phyloP scores from a whole-genome alignment of 352 stramenopile species.

The Aphanomyces astaci region DNA sequence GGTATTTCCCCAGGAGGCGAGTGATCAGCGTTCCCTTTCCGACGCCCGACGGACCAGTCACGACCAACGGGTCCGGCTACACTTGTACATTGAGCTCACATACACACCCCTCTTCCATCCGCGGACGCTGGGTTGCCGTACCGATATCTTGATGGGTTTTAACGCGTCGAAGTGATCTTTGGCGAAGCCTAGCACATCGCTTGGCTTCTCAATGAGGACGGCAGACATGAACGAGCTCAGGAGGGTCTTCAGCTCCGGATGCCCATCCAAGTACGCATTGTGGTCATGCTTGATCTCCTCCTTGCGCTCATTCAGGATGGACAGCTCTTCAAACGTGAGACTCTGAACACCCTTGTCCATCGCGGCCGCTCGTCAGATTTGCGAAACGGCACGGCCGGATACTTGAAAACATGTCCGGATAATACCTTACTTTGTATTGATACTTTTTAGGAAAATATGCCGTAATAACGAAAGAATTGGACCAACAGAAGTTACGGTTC shows the following conservation, averaged over 20 bases:
- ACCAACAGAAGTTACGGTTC: no score
- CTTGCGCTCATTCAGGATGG: slow-evolving; percentile 79
- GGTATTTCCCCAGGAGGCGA: slow-evolving; percentile 78
- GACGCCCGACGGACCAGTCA: slow-evolving; percentile 86
- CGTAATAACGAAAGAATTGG: neutral
- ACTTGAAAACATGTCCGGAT: neutral
- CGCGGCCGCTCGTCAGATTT: neutral
- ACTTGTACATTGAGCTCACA: neutral
- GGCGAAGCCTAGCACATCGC: slow-evolving; percentile 73
- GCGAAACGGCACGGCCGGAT: neutral
- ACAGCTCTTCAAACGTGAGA: slow-evolving; percentile 78
- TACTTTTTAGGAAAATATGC: neutral
- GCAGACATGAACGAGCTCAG: slow-evolving; percentile 81
- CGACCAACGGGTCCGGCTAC: slow-evolving; percentile 79
- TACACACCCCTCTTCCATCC: no score
- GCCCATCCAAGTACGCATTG: slow-evolving; percentile 63
- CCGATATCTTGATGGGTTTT: slow-evolving; percentile 42
- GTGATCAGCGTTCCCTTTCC: slow-evolving; percentile 96
- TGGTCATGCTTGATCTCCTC: slow-evolving; percentile 81
- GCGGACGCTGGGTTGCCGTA: no score
- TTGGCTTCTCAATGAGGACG: slow-evolving; percentile 80
- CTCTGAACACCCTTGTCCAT: slow-evolving; percentile 29
- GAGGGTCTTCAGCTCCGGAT: slow-evolving; percentile 86
- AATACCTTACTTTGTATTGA: no score
- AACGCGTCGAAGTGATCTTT: slow-evolving; percentile 72